Evolutionary conservation across 768 basidiomycete genomes (phyloP).

Genomic region (Rhizopogon vesiculosus): DNA sequence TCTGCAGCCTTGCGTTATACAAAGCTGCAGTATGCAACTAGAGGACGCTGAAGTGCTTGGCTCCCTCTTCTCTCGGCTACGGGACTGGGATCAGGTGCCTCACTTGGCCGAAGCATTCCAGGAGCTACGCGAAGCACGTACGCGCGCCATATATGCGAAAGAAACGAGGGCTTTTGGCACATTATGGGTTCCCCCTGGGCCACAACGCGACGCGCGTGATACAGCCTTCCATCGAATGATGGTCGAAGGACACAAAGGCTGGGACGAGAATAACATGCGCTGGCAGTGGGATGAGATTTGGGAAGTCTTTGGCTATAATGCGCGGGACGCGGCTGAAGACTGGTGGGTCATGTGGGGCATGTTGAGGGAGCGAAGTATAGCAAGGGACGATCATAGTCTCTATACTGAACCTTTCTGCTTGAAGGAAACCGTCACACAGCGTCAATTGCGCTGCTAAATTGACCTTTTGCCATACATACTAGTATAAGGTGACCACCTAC

Average conservation of each 20-base stretch:
- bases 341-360: conserved; percentile 64
- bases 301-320: conserved; percentile 49
- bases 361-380: conserved; percentile 35
- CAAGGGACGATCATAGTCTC: background rate
- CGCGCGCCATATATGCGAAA: conserved; percentile 35
- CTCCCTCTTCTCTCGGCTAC: conserved; percentile 39
- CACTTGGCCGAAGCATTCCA: conserved; percentile 54
- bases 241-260: conserved; percentile 26
- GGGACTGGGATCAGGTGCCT: conserved; percentile 41
- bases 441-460: background rate
- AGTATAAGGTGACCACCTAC: too few species aligned
- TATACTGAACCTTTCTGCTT: background rate
- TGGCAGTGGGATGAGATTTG: conserved; percentile 55
- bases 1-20: conserved; percentile 45
- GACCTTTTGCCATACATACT: background rate
- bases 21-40: conserved; percentile 28
- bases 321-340: conserved; percentile 55
- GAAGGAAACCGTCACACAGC: background rate
- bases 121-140: conserved; percentile 52
- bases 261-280: conserved; percentile 46
- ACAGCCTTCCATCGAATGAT: conserved; percentile 22
- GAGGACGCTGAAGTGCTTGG: conserved; percentile 31
- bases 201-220: conserved; percentile 44
- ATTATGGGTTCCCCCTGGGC: conserved; percentile 40
- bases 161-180: conserved; percentile 41